A percentile compares a stretch with the other conserved stretches of the same genome.
Conservation (phyloP, 2,329 filamentous ascomycete species). For the Alternaria brassicae region DNA sequence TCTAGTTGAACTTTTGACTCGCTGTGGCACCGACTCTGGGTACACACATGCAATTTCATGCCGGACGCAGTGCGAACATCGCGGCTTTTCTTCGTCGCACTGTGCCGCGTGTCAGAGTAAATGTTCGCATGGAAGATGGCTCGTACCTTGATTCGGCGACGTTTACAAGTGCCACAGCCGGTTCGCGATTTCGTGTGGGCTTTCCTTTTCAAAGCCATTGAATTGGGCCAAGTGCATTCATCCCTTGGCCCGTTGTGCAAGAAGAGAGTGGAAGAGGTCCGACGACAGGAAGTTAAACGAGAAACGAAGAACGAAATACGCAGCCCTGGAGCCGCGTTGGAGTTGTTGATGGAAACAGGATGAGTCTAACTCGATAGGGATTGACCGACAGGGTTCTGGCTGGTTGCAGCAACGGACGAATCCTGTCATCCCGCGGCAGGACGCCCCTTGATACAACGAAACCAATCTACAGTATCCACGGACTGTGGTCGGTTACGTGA, state of each 20-base stretch:
- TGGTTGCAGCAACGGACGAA: background rate
- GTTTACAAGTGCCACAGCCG: constrained; percentile 28
- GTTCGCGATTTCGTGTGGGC: constrained; percentile 28
- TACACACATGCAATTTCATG: constrained; percentile 17
- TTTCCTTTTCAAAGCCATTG: constrained; percentile 14
- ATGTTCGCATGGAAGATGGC: background rate
- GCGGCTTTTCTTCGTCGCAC: constrained; percentile 26
- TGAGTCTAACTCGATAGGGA: background rate
- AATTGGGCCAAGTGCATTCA: background rate
- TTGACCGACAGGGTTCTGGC: background rate
- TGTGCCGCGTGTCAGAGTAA: background rate
- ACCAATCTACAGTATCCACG: background rate
- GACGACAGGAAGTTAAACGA: background rate
- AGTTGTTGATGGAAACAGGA: background rate
- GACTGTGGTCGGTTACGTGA: background rate
- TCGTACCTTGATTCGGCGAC: constrained; percentile 30
- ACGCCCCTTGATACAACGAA: background rate
- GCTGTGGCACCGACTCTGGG: background rate
- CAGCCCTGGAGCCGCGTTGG: background rate
- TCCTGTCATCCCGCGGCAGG: background rate
- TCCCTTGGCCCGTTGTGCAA: background rate
- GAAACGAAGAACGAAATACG: constrained; percentile 21
- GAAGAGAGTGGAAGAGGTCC: background rate
- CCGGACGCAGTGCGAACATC: constrained; percentile 22
- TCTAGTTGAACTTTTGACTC: background rate